phyloP scores from a whole-genome alignment of 192 early-diverging fungal species.

The Coemansia sp. region DNA sequence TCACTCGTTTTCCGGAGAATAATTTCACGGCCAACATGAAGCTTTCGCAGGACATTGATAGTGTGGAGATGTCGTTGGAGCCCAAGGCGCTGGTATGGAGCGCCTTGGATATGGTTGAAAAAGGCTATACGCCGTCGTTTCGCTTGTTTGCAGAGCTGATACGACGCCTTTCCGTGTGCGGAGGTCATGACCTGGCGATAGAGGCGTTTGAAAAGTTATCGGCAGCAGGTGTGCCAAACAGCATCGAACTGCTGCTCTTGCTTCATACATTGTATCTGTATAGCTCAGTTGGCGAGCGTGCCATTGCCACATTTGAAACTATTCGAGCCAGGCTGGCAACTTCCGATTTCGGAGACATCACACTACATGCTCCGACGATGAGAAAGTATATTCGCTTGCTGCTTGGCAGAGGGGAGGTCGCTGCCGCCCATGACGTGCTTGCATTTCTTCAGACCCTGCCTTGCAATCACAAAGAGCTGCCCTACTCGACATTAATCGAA shows the following conservation, averaged over 20 bases:
- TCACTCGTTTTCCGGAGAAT: conserved; percentile 24
- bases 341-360: conserved; percentile 16
- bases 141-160: conserved; percentile 9
- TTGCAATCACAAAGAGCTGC: conserved; percentile 13
- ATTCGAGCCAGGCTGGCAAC: conserved; percentile 12
- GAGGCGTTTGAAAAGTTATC: conserved; percentile 16
- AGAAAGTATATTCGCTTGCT: conserved; percentile 6
- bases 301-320: conserved; percentile 21
- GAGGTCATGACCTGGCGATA: conserved; percentile 20
- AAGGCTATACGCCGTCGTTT: conserved; percentile 35
- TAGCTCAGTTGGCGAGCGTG: not conserved
- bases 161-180: conserved; percentile 15
- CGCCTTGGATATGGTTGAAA: conserved; percentile 12
- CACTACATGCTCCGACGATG: conserved; percentile 3
- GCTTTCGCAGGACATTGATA: conserved; percentile 19
- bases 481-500: conserved; percentile 35
- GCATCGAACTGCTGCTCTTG: conserved; percentile 13
- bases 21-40: conserved; percentile 34
- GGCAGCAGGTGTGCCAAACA: conserved; percentile 20
- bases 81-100: conserved; percentile 9
- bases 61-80: not conserved
- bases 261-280: conserved; percentile 14
- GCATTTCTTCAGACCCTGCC: conserved; percentile 29
- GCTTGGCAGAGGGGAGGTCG: conserved; percentile 25
- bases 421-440: conserved; percentile 21